Conservation (phyloP, 768 basidiomycete genomes). For the Rhizopogon salebrosus region DNA sequence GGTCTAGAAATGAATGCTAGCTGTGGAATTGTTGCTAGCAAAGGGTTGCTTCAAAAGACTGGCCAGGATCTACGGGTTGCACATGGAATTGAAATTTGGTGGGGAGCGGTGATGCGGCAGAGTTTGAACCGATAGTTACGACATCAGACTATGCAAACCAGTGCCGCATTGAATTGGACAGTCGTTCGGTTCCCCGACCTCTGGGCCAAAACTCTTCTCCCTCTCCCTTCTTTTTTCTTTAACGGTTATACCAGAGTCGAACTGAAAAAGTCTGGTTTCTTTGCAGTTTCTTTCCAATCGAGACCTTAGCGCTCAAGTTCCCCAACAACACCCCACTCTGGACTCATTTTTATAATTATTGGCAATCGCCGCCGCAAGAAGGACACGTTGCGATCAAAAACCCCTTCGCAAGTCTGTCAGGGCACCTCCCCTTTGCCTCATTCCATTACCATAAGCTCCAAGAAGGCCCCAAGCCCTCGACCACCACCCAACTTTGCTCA, state of each 20-base stretch:
- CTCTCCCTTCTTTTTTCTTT: too few species aligned
- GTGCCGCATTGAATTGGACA: too few species aligned
- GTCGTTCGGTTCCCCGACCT: too few species aligned
- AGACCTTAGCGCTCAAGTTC: conserved; percentile 9
- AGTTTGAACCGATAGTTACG: too few species aligned
- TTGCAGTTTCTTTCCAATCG: too few species aligned
- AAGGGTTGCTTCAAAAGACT: conserved; percentile 1
- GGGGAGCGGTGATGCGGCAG: too few species aligned
- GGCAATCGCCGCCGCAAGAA: conserved; percentile 47
- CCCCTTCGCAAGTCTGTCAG: conserved; percentile 40
- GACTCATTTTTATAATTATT: conserved; percentile 30
- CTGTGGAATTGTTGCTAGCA: conserved; percentile 18
- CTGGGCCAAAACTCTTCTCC: too few species aligned
- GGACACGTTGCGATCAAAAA: conserved; percentile 82
- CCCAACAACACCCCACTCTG: conserved; percentile 16
- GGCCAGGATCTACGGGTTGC: too few species aligned
- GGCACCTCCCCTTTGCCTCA: conserved; percentile 55
- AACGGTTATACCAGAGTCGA: too few species aligned
- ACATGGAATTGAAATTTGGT: too few species aligned
- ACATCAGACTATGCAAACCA: too few species aligned
- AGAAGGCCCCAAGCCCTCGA: conserved; percentile 32
- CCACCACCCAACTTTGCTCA: conserved; percentile 27
- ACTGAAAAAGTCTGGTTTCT: too few species aligned
- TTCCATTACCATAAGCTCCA: conserved; percentile 35
- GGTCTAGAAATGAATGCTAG: background rate